Conservation (phyloP, 352 stramenopile species). For the Halophytophthora polymorphica region DNA sequence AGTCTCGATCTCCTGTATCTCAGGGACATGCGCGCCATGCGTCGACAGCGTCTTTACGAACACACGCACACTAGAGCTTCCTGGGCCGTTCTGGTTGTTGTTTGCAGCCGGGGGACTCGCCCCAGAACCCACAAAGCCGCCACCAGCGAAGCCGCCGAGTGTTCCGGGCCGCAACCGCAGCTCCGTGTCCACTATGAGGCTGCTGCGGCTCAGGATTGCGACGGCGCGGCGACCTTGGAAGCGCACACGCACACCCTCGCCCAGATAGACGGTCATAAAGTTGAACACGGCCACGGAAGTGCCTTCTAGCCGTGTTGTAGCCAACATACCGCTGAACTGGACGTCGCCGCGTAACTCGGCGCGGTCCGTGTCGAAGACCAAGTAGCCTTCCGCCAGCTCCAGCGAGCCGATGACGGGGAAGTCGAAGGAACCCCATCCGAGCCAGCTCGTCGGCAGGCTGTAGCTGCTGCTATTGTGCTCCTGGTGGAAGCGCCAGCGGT, state of each 20-base stretch:
- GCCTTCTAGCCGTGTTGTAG: conserved; percentile 48
- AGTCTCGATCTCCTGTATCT: conserved; percentile 91
- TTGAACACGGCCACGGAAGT: conserved; percentile 94
- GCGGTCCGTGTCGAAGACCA: conserved; percentile 75
- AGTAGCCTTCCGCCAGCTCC: conserved; percentile 65
- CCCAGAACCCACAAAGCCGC: conserved; percentile 72
- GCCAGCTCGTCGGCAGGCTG: conserved; percentile 13
- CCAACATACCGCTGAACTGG: conserved; percentile 52
- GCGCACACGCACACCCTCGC: conserved; percentile 71
- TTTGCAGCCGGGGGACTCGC: conserved; percentile 21
- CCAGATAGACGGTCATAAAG: conserved; percentile 94
- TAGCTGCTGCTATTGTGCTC: conserved; percentile 8
- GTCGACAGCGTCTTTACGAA: conserved; percentile 93
- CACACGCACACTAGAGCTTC: conserved; percentile 86
- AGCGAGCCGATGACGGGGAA: conserved; percentile 76
- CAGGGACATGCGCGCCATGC: conserved; percentile 73
- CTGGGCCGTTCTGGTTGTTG: conserved; percentile 94
- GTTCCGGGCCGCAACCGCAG: conserved; percentile 80
- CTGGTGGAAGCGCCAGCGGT: conserved; percentile 52
- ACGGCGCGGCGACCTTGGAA: conserved; percentile 87
- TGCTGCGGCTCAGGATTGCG: conserved; percentile 89
- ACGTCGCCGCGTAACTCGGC: conserved; percentile 56
- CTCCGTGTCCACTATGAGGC: conserved; percentile 88
- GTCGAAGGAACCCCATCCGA: conserved; percentile 62
- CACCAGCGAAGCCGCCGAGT: conserved; percentile 92